Conservation (phyloP, 1,284 basidiomycete genomes). For the Cryptococcus hybrid region DNA sequence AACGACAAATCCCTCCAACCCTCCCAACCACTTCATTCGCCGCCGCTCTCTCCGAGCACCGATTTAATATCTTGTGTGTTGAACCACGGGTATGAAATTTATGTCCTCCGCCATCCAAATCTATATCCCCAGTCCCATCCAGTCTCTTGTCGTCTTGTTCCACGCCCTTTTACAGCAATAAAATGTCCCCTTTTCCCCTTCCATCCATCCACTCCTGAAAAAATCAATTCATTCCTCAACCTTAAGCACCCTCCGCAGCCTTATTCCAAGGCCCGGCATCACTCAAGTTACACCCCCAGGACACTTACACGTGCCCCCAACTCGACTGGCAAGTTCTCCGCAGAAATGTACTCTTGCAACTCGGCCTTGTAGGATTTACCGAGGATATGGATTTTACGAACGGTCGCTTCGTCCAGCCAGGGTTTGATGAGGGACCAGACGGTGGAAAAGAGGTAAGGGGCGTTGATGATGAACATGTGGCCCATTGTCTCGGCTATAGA, state of each 20-base stretch:
- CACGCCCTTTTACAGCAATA: too few species aligned
- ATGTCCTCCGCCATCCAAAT: too few species aligned
- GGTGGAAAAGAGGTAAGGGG: conserved; percentile 85
- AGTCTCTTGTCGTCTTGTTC: too few species aligned
- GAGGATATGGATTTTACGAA: conserved; percentile 89
- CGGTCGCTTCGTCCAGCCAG: conserved; percentile 94
- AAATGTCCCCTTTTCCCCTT: too few species aligned
- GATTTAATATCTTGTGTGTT: too few species aligned
- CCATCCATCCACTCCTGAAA: too few species aligned
- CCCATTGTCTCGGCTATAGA: conserved; percentile 82
- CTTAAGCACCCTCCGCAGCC: background rate
- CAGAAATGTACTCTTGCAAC: conserved; percentile 75
- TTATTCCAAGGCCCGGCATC: conserved; percentile 90
- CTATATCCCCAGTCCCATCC: too few species aligned
- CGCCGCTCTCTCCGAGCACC: too few species aligned
- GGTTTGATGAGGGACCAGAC: conserved; percentile 89
- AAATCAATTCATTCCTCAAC: background rate
- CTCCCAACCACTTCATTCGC: too few species aligned
- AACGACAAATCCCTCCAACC: too few species aligned
- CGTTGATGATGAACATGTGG: conserved; percentile 91
- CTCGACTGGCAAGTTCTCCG: conserved; percentile 76
- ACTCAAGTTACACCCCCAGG: conserved; percentile 72
- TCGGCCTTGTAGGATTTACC: conserved; percentile 62
- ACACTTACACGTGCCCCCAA: conserved; percentile 80
- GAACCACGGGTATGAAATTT: too few species aligned